Percentiles rank a stretch among this genome's conserved stretches.
These are phyloP conservation scores for Neoboletus magnificus DNA, from an alignment of 768 basidiomycete genomes.

Conservation along the genomic window DNA sequence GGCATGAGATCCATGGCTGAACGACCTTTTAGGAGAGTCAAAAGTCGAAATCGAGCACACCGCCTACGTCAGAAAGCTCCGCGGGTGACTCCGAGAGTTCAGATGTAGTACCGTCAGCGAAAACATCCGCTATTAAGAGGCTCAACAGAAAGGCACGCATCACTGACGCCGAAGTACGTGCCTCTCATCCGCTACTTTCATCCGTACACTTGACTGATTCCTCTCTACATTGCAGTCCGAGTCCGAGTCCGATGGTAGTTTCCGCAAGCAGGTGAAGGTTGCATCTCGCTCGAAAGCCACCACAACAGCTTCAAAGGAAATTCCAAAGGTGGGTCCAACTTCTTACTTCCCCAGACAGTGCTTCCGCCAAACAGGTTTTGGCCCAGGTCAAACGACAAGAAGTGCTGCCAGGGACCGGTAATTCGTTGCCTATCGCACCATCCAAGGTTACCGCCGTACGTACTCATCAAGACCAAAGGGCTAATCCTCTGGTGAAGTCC, in stretches of 20 bases:
- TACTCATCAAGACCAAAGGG: conserved; percentile 31
- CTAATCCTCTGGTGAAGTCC: conserved; percentile 33
- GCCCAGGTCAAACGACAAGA: conserved; percentile 9
- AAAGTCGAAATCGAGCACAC: conserved; percentile 10
- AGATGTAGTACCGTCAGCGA: background rate
- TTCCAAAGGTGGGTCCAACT: conserved; percentile 11
- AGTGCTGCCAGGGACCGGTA: background rate
- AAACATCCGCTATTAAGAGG: background rate
- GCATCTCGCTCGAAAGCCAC: conserved; percentile 1
- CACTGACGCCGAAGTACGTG: conserved; percentile 14
- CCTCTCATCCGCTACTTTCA: background rate
- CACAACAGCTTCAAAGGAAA: background rate
- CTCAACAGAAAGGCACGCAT: conserved; percentile 1
- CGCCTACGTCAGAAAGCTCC: conserved; percentile 7
- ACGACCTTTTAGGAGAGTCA: conserved; percentile 13
- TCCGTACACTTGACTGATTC: background rate
- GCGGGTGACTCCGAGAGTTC: conserved; percentile 10
- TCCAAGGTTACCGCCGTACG: conserved; percentile 17
- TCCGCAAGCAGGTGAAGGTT: background rate
- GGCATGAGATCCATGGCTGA: background rate
- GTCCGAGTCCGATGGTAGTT: conserved; percentile 7
- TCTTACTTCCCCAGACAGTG: background rate
- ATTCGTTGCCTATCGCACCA: conserved; percentile 5
- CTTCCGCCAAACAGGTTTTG: conserved; percentile 5
- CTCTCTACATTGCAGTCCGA: conserved; percentile 14